These are phyloP conservation scores for Alnus rubra DNA, from an alignment of 306 rosid genomes.

Conservation along the genomic window DNA sequence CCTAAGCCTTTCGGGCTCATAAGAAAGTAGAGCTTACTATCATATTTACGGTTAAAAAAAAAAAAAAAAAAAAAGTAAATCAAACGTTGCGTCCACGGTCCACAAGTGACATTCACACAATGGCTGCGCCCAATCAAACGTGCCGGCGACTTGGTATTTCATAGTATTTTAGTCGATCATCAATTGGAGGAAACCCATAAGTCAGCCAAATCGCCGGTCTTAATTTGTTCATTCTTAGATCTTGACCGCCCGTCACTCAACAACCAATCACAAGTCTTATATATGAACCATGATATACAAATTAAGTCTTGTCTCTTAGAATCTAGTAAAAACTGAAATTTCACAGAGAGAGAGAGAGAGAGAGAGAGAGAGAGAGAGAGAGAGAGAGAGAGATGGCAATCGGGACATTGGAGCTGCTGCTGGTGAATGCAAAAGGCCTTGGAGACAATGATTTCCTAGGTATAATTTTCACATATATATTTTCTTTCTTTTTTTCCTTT, in stretches of 20 bases:
- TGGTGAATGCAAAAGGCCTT: constrained; percentile 57
- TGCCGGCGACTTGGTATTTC: neutral
- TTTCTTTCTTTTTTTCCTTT: neutral
- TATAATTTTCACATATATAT: constrained; percentile 15
- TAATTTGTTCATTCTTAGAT: neutral
- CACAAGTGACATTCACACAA: too few species aligned
- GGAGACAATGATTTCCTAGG: constrained; percentile 54
- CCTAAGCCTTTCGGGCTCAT: too few species aligned
- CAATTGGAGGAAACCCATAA: neutral
- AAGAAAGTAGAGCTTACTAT: too few species aligned
- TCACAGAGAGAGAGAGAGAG: neutral
- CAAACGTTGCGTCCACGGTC: too few species aligned
- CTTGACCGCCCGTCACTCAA: constrained; percentile 4
- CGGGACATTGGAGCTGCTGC: constrained; percentile 51
- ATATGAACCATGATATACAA: constrained; percentile 12
- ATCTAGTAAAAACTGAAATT: neutral
- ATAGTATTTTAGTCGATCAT: too few species aligned
- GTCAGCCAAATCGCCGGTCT: neutral
- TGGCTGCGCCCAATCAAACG: neutral
- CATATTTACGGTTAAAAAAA: too few species aligned
- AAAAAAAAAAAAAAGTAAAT: too few species aligned
- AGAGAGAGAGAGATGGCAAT: constrained; percentile 41
- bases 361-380: constrained; percentile 25
- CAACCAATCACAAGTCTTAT: neutral
- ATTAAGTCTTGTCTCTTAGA: neutral